Conservation (phyloP, 1,139 yeast species). For the Suhomyces panamericanus region DNA sequence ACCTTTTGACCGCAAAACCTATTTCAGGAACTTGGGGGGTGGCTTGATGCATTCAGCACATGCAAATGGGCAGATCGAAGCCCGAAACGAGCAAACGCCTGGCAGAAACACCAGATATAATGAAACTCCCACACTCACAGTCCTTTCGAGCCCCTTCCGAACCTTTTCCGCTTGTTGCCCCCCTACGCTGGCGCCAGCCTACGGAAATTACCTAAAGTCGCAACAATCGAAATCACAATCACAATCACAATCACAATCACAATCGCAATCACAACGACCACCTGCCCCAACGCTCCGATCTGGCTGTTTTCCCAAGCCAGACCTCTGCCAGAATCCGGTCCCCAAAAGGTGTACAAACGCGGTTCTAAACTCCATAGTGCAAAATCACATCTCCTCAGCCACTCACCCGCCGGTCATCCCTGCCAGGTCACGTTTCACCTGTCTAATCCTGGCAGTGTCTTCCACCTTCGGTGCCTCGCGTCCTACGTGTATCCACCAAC, state of each 20-base stretch:
- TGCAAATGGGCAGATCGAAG: background rate
- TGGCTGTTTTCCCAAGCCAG: too few relatives aligned
- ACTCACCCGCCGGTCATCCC: background rate
- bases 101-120: too few relatives aligned
- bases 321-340: too few relatives aligned
- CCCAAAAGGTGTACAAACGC: too few relatives aligned
- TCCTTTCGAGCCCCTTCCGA: too few relatives aligned
- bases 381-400: background rate
- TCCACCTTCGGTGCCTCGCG: slow-evolving; percentile 5
- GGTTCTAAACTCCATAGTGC: too few relatives aligned
- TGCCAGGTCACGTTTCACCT: background rate
- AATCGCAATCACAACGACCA: background rate
- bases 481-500: slow-evolving; percentile 5
- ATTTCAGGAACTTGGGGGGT: background rate
- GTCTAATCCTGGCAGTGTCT: background rate
- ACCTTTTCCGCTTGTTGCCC: background rate
- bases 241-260: background rate
- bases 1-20: background rate
- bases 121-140: too few relatives aligned
- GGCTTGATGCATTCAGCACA: background rate
- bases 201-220: background rate
- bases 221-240: background rate
- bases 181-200: background rate
- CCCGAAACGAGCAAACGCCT: too few relatives aligned
- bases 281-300: background rate